Evolutionary conservation across 2,329 filamentous ascomycete genomes (phyloP), one percentile per base, ranked within the genome.

Genomic region (Neurospora crassa): DNA sequence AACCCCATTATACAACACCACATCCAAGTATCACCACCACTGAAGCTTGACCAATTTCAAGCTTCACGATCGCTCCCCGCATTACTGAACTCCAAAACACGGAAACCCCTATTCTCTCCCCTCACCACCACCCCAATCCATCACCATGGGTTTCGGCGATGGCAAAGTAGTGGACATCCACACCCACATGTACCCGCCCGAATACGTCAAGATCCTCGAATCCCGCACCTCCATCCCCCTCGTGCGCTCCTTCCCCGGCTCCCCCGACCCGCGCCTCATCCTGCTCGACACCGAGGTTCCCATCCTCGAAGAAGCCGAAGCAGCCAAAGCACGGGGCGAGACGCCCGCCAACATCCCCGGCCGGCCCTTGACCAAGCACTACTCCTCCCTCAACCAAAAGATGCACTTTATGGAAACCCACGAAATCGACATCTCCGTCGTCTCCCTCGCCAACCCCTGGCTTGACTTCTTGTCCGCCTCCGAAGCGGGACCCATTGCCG

Each of bases 401-500:
- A 85, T 97, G 16, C 85, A 88, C 68, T 97, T 97, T 82, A 97
- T 97, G 94, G 86, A 93, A 79, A 87, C 85, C 18, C 94, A 97
- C 81, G 83, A 83, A 70, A 97, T 97, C 79, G 87, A 91, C 80
- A 89, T 91, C 74, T 96, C 92, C 1, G 92, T 97, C 69, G 89
- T 97, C 74, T 96, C 92, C 0, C 88, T 97, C 29, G 94, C 94
- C 16, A 97, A 97, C 78, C 94, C 94, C 0, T 97, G 94, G 94
- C 86, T 97, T 2, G 94, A 97, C 81, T 97, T 97, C 78, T 82
- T 97, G 0, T 79, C 84, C 11, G 78, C 88, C 0, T 79, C 83
- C 4, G 87, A 90, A 74, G 91, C 92, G 0, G 87, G 86, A 1
- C 79, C 81, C 40, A 89, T 90, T 68, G 93, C 93, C 0, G 78